phyloP scores from a whole-genome alignment of 2,329 filamentous ascomycete species.

The Sclerotinia subarctica region DNA sequence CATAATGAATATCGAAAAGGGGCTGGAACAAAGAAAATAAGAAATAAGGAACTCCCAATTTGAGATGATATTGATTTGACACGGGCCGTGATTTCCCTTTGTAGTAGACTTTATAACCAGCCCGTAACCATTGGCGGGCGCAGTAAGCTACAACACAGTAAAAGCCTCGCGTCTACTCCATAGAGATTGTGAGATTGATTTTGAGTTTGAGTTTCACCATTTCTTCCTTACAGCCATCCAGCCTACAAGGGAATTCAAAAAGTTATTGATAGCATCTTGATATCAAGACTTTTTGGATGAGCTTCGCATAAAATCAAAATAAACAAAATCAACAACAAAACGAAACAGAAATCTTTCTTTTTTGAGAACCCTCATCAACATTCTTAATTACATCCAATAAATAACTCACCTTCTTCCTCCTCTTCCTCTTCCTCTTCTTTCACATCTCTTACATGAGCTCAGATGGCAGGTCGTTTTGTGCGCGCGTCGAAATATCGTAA shows the following conservation, averaged over 20 bases:
- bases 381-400: conserved; percentile 1
- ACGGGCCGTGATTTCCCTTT: conserved; percentile 2
- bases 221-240: conserved; percentile 7
- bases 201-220: conserved; percentile 13
- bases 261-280: conserved; percentile 8
- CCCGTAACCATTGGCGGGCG: background rate
- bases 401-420: background rate
- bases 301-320: background rate
- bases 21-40: background rate
- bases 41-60: background rate
- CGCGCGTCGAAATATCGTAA: conserved; percentile 71
- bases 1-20: background rate
- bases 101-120: conserved; percentile 2
- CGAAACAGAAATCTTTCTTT: background rate
- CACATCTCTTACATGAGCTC: conserved; percentile 21
- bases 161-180: background rate
- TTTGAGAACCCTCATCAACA: conserved; percentile 23
- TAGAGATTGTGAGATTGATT: background rate
- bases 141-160: too few relatives aligned
- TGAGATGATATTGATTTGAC: background rate
- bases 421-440: background rate
- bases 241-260: too few relatives aligned
- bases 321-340: conserved; percentile 1
- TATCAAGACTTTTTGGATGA: background rate
- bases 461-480: conserved; percentile 70